Evolutionary conservation across 345 rosid genomes (phyloP), one percentile per base, ranked within the genome.

Genomic region (Zanthoxylum bungeanum): DNA sequence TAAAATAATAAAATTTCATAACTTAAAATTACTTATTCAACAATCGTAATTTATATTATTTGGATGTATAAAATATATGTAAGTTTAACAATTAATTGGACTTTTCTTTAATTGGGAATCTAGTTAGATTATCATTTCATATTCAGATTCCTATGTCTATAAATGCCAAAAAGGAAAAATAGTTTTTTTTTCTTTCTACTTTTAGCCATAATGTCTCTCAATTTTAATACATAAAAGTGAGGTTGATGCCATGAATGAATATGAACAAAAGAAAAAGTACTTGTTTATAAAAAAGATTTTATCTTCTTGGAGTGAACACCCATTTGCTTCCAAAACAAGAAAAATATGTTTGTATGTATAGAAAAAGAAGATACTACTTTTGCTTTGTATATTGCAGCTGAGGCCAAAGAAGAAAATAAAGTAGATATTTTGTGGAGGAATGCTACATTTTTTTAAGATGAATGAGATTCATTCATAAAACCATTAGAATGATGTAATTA

Each of bases 331-430:
- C 11, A 40, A 42, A 42, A 42, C 19, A 42, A 14, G 47, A 4
- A 1, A 42, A n/a, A n/a, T n/a, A n/a, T n/a, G n/a, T n/a, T n/a
- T 1, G 47, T 14, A 3, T 14, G 47, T 42, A 42, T 42, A 42
- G 4, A 0, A 14, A 42, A 42, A 42, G 19, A 42, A 42, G 47
- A 42, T n/a, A n/a, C n/a, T n/a, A n/a, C n/a, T n/a, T n/a, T 28
- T 66, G 16, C 10, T 55, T 10, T 4, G 21, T 75, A 5, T 42
- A 53, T 56, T 82, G 85, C 93, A 93, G 94, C 72, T 93, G 89
- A 93, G 98, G 93, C 83, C 91, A 17, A 88, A 88, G 89, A 86
- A 88, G 90, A 88, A 86, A 87, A 86, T 83, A 83, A 85, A 86
- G 91, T 86, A 80, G 79, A 80, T 16, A 6, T 7, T 2, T 37